Base-by-base conservation (phyloP, 2,329 filamentous ascomycete species). In the Fusarium nanum region DNA sequence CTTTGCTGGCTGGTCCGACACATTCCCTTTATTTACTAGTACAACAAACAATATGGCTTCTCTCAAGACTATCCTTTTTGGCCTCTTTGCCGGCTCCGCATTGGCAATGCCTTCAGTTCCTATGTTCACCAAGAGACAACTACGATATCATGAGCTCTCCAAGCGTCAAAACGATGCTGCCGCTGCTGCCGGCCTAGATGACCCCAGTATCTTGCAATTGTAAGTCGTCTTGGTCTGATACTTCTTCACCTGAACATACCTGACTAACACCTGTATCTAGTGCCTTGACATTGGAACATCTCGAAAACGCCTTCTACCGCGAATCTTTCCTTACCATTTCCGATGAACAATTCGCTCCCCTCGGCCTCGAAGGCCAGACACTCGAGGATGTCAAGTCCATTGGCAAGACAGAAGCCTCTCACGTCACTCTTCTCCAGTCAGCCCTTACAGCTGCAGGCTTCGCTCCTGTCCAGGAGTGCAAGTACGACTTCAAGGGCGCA, bases 401-500 rank as follows among this genome's bases (percentile, higher is more conserved):
- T 63, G 89, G 88, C 69, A 74, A 82, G 62, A 91, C 89, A 27
- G 92, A 93, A 79, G 81, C 85, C 49, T 83, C 75, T 40, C 80
- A 81, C 74, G 80, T 81, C 46, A 73, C 72, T 10, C 74, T 81
- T 57, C 75, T 82, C 40, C 86, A 88, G 72, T 83, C 67, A 6
- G 70, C 73, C 22, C 68, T 75, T 34, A 86, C 88, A 13, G 85
- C 86, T 68, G 86, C 85, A 44, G 90, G 90, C 66, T 84, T 87
- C 63, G 82, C 87, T 75, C 91, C 92, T 30, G 91, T 93, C 7
- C 82, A 87, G 77, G 85, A 88, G 9, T 93, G 92, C 86, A 83
- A 83, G 56, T 94, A 94, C 83, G 87, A 91, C 82, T 94, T 94
- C 76, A 87, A 90, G 81, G 93, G 93, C 75, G 84, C 83, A 72